Evolutionary conservation across 2,329 filamentous ascomycete genomes (phyloP), one percentile per base, ranked within the genome.

Genomic region (Aureobasidium sp.): DNA sequence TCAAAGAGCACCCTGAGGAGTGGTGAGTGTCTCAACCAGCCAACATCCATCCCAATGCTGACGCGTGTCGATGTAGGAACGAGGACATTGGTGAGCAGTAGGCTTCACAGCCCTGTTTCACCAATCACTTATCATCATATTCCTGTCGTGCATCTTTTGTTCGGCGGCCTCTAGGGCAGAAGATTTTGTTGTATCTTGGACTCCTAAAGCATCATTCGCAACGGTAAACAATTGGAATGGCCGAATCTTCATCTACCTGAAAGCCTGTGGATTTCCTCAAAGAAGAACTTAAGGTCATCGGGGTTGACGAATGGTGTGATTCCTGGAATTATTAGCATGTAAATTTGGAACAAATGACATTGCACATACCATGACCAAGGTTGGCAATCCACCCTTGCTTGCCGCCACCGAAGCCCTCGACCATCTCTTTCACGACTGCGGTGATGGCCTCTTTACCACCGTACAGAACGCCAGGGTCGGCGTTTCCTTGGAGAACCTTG

Each of bases 301-400:
- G 94, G 94, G 68, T 97, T 89, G 60, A 99, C 94, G 66, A 92
- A 88, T 0, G 94, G 94, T 36, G 94, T 99, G 66, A 99, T 91
- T 64, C 91, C 90, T 94, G 69, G 34, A 71, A 67, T 7, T 63
- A 39, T 70, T 48, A 65, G 67, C 42, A 58, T 52, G 39, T 44
- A 31, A 47, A 31, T 8, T 64, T 61, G 22, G 64, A 49, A 42
- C 31, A 36, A 56, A 41, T 14, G 17, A 25, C 20, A 61, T 52
- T 41, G 44, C 15, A 75, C 85, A 71, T 82, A 90, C 94, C 94
- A 73, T 99, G 94, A 9, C 94, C 94, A 65, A 99, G 82, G 74
- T 99, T 99, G 52, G 90, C 91, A 68, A 99, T 97, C 93, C 94
- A 99, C 44, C 93, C 90, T 74, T 92, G 86, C 76, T 91, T 93